Evolutionary conservation across 495 filamentous ascomycete species (phyloP).

Genomic region (Trichocladium uniseriatum): DNA sequence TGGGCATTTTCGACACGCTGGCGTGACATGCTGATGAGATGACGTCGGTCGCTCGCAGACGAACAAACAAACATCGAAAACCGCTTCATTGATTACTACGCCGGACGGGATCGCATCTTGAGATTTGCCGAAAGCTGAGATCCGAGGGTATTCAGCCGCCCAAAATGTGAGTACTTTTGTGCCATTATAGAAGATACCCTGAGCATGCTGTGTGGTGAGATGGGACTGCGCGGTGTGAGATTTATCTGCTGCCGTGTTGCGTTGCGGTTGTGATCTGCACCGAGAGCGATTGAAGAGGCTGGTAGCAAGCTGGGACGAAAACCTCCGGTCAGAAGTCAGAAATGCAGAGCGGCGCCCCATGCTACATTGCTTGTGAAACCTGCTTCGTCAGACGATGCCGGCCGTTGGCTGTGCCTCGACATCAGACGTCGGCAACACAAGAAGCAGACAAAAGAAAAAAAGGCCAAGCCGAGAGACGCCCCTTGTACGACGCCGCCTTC

Average conservation of each 20-base stretch:
- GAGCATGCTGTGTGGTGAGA: not conserved
- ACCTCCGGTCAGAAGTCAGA: not conserved
- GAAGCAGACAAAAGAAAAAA: not conserved
- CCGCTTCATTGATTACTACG: too few relatives aligned
- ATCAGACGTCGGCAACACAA: not conserved
- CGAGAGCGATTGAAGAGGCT: not conserved
- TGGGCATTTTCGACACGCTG: too few relatives aligned
- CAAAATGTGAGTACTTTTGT: too few relatives aligned
- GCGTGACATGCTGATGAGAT: too few relatives aligned
- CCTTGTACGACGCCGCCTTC: not conserved
- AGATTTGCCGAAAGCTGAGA: too few relatives aligned
- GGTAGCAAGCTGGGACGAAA: not conserved
- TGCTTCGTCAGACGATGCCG: not conserved
- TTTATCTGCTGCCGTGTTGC: not conserved
- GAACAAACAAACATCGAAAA: too few relatives aligned
- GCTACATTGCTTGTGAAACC: constrained; percentile 2
- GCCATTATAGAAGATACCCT: not conserved
- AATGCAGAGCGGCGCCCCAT: not conserved
- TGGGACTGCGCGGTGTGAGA: not conserved
- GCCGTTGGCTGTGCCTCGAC: constrained; percentile 2
- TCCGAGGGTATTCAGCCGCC: too few relatives aligned
- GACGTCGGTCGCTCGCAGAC: too few relatives aligned
- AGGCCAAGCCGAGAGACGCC: not conserved
- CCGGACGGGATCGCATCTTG: too few relatives aligned
- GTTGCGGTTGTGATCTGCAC: not conserved